Conservation (phyloP, 345 rosid genomes). For the Boechera stricta region DNA sequence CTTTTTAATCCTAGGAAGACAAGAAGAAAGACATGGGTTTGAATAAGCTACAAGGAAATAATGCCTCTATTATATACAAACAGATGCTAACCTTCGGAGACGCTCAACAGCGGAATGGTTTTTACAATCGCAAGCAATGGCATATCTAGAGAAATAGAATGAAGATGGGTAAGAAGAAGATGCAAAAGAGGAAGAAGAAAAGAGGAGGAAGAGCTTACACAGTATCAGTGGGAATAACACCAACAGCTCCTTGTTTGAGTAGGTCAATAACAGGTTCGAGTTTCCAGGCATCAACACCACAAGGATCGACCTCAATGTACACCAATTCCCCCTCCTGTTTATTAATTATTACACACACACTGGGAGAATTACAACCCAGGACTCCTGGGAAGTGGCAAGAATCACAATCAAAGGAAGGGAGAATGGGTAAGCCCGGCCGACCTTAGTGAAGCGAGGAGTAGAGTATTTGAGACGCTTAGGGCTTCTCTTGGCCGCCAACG, state of each 20-base stretch:
- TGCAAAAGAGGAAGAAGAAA: neutral
- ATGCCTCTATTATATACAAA: neutral
- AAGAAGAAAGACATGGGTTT: slow-evolving; percentile 27
- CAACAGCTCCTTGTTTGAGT: slow-evolving; percentile 88
- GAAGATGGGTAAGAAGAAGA: neutral
- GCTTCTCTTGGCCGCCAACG: slow-evolving; percentile 73
- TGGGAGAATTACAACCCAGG: too few species aligned
- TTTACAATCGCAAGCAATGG: slow-evolving; percentile 73
- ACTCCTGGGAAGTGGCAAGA: too few species aligned
- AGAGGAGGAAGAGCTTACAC: slow-evolving; percentile 47
- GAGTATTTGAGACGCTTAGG: slow-evolving; percentile 95
- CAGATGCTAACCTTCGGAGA: slow-evolving; percentile 67
- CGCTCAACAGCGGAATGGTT: slow-evolving; percentile 84
- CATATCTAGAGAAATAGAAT: slow-evolving; percentile 55
- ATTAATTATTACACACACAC: too few species aligned
- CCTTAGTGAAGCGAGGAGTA: slow-evolving; percentile 79
- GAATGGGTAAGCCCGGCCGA: too few species aligned
- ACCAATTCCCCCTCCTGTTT: slow-evolving; percentile 62
- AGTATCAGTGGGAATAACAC: slow-evolving; percentile 93
- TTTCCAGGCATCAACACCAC: slow-evolving; percentile 76
- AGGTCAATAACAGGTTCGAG: slow-evolving; percentile 68
- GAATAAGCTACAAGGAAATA: neutral
- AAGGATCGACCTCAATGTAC: slow-evolving; percentile 72
- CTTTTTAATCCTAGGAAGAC: slow-evolving; percentile 68
- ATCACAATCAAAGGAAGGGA: too few species aligned